Evolutionary conservation across 768 basidiomycete species (phyloP).

Genomic region (Boletus subparvulus): DNA sequence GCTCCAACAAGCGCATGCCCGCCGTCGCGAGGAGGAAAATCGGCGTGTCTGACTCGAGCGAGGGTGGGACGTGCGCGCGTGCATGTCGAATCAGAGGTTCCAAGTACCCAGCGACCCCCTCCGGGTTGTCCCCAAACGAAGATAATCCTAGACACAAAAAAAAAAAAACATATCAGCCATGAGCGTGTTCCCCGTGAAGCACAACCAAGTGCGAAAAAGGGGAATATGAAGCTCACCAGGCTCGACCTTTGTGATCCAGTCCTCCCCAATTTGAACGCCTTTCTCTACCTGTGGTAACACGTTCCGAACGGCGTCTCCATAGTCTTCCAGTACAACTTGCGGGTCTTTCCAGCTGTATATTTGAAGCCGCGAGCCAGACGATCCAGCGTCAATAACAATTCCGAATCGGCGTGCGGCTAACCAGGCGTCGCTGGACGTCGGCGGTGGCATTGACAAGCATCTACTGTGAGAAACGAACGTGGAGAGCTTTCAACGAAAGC

Average conservation of each 20-base stretch:
- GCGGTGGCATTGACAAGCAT: constrained; percentile 66
- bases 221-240: constrained; percentile 63
- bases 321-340: constrained; percentile 52
- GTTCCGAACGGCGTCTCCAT: constrained; percentile 48
- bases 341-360: constrained; percentile 98
- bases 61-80: constrained; percentile 78
- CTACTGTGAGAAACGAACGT: constrained; percentile 26
- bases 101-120: constrained; percentile 72
- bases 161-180: background rate
- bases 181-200: background rate
- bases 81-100: constrained; percentile 84
- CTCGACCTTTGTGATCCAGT: constrained; percentile 90
- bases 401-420: constrained; percentile 80
- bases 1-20: constrained; percentile 87
- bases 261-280: constrained; percentile 75
- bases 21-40: constrained; percentile 95
- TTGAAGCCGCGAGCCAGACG: constrained; percentile 92
- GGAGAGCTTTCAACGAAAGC: constrained; percentile 20
- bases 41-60: constrained; percentile 79
- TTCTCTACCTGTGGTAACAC: constrained; percentile 87
- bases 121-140: constrained; percentile 67
- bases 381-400: constrained; percentile 97
- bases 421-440: constrained; percentile 71
- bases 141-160: constrained; percentile 68
- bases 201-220: no score